phyloP scores from a whole-genome alignment of 768 basidiomycete species.

The Rhodosporidiobolus odoratus region DNA sequence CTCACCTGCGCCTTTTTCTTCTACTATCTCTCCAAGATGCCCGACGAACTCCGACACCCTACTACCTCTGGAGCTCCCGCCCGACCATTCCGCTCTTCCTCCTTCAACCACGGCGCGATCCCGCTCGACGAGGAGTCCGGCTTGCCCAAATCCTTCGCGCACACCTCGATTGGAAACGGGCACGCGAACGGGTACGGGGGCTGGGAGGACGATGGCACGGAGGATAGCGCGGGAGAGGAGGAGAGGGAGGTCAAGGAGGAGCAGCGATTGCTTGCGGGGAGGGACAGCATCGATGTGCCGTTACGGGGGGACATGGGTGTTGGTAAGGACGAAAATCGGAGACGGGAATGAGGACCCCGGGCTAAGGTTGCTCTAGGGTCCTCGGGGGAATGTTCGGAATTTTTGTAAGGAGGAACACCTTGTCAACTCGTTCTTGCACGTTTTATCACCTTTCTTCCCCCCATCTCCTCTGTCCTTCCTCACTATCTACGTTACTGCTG shows the following conservation, averaged over 20 bases:
- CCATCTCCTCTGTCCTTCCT: too few relatives aligned
- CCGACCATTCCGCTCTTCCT: constrained; percentile 1
- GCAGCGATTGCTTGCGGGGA: background rate
- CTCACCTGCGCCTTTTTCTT: constrained; percentile 80
- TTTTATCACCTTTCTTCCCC: too few relatives aligned
- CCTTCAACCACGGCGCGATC: background rate
- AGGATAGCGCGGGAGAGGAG: background rate
- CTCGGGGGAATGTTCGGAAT: too few relatives aligned
- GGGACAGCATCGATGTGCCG: constrained; percentile 24
- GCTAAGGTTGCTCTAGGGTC: too few relatives aligned
- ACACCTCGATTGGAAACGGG: constrained; percentile 10
- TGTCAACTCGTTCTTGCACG: background rate
- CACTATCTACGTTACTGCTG: too few relatives aligned
- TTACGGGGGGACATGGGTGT: constrained; percentile 11
- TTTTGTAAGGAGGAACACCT: too few relatives aligned
- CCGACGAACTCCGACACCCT: constrained; percentile 31
- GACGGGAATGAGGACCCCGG: background rate
- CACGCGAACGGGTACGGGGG: constrained; percentile 33
- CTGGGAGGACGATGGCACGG: constrained; percentile 29
- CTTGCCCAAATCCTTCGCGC: constrained; percentile 21
- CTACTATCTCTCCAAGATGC: constrained; percentile 37
- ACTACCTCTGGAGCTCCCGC: constrained; percentile 12
- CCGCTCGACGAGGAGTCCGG: constrained; percentile 32
- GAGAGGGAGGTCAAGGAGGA: constrained; percentile 1
- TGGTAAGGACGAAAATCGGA: background rate